Evolutionary conservation across 176 grass and related monocot genomes (phyloP).

Genomic region (Panicum miliaceum): DNA sequence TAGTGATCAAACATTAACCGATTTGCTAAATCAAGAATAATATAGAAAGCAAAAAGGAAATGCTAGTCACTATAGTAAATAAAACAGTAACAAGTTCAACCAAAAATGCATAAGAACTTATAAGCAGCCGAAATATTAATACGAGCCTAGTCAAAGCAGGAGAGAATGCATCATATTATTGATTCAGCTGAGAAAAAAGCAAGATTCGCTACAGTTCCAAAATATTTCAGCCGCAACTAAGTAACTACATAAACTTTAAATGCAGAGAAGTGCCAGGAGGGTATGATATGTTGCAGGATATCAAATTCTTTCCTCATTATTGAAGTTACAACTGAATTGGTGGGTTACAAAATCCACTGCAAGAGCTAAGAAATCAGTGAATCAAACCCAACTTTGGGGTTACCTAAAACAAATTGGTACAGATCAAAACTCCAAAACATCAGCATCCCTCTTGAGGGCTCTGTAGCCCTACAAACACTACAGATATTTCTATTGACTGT

Average conservation of each 20-base stretch:
- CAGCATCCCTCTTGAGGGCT: conserved; percentile 48
- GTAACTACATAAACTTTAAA: conserved; percentile 25
- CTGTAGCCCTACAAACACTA: conserved; percentile 50
- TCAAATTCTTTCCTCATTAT: conserved; percentile 36
- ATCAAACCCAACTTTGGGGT: conserved; percentile 38
- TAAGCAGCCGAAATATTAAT: conserved; percentile 4
- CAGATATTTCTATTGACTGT: conserved; percentile 54
- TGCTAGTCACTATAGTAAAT: neutral
- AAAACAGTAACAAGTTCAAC: neutral
- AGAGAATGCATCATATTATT: conserved; percentile 4
- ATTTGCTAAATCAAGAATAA: conserved; percentile 12
- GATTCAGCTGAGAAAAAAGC: neutral
- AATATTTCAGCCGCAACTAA: neutral
- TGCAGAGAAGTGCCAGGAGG: conserved; percentile 11
- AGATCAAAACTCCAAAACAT: conserved; percentile 57
- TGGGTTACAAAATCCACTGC: conserved; percentile 51
- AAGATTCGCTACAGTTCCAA: neutral
- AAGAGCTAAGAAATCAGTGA: conserved; percentile 46
- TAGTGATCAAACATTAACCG: neutral
- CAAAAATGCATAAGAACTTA: conserved; percentile 9
- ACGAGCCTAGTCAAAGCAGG: neutral
- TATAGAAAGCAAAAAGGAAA: neutral
- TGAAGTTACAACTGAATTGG: conserved; percentile 54
- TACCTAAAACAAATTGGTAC: conserved; percentile 50
- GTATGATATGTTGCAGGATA: conserved; percentile 12